phyloP scores from a whole-genome alignment of 306 rosid genomes.

The Benincasa hispida region DNA sequence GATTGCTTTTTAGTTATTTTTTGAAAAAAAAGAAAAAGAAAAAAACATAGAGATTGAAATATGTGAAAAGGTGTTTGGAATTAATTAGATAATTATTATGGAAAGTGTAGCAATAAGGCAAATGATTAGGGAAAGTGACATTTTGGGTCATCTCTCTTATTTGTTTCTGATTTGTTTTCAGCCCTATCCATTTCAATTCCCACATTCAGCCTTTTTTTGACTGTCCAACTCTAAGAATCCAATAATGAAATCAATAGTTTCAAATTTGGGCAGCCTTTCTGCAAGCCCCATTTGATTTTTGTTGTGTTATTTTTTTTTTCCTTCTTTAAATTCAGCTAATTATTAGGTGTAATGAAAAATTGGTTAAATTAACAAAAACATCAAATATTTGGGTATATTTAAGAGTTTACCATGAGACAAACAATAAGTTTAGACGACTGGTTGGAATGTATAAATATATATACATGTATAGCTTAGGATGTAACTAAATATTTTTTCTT shows the following conservation, averaged over 20 bases:
- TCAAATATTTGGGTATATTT: no score
- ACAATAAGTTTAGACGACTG: no score
- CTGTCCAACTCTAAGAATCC: neutral
- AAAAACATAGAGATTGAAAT: no score
- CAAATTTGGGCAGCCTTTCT: neutral
- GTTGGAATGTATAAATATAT: no score
- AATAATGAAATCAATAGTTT: neutral
- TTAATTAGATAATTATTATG: neutral
- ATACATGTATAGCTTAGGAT: no score
- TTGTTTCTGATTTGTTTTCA: neutral
- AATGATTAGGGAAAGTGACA: slow-evolving; percentile 6
- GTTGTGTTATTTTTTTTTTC: neutral
- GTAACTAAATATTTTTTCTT: no score
- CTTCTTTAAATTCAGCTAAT: neutral
- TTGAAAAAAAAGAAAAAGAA: no score
- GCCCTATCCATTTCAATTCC: slow-evolving; percentile 1
- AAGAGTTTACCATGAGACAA: no score
- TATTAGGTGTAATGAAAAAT: neutral
- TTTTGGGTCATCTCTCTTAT: neutral
- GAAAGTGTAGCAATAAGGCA: neutral
- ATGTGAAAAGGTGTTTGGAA: neutral
- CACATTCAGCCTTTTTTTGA: neutral
- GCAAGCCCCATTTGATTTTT: neutral
- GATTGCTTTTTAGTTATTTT: no score
- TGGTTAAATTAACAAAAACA: no score